These are phyloP conservation scores for Aspergillus chevalieri DNA, from an alignment of 2,329 filamentous ascomycete genomes.

Conservation along the genomic window DNA sequence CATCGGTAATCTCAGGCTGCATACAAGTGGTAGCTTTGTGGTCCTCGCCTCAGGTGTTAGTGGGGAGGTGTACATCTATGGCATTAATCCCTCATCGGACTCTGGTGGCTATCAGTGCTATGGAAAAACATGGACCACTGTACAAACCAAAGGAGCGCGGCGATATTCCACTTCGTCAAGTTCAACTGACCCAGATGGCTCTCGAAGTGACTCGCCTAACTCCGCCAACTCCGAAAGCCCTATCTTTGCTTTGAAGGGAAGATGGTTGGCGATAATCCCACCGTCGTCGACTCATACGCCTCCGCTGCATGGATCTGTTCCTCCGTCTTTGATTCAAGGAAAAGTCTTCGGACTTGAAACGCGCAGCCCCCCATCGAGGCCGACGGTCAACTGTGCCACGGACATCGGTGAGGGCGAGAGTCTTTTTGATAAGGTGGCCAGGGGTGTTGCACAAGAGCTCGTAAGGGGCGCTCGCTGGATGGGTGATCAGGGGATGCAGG, in stretches of 20 bases:
- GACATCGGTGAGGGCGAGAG: conserved; percentile 44
- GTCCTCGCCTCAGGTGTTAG: conserved; percentile 73
- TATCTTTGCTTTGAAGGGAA: conserved; percentile 39
- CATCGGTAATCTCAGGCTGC: conserved; percentile 65
- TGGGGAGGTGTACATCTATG: conserved; percentile 81
- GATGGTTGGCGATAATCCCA: conserved; percentile 43
- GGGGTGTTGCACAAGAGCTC: conserved; percentile 46
- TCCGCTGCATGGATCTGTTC: conserved; percentile 39
- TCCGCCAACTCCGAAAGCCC: conserved; percentile 27
- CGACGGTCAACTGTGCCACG: conserved; percentile 38
- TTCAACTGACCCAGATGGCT: conserved; percentile 40
- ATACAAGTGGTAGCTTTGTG: conserved; percentile 65
- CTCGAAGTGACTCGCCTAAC: conserved; percentile 33
- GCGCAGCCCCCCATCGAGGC: conserved; percentile 37
- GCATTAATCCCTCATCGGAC: conserved; percentile 21
- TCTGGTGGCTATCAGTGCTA: conserved; percentile 56
- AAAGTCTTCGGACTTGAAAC: conserved; percentile 38
- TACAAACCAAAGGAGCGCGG: conserved; percentile 52
- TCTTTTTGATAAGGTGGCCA: conserved; percentile 42
- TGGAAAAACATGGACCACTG: conserved; percentile 85
- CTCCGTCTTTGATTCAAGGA: conserved; percentile 25
- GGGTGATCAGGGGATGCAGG: conserved; percentile 44
- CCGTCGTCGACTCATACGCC: conserved; percentile 33
- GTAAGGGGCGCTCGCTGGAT: conserved; percentile 45
- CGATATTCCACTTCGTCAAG: conserved; percentile 43